Conservation (phyloP, 192 early-diverging fungal genomes). For the Podila epicladia region DNA sequence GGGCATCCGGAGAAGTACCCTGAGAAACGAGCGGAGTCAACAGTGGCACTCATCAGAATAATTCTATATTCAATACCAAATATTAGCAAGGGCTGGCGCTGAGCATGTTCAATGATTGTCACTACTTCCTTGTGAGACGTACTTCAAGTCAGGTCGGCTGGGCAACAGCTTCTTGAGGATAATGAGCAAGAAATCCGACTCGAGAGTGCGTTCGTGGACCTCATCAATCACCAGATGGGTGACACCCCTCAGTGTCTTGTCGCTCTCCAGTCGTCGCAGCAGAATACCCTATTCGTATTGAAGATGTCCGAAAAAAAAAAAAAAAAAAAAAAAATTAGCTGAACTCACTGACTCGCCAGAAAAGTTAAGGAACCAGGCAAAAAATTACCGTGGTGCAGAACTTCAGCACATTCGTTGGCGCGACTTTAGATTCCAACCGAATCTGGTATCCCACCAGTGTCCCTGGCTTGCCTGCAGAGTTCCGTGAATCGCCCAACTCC, state of each 20-base stretch:
- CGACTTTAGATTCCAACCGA: constrained; percentile 66
- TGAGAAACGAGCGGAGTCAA: constrained; percentile 70
- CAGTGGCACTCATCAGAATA: constrained; percentile 82
- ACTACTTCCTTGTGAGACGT: constrained; percentile 11
- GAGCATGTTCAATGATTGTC: background rate
- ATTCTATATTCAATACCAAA: constrained; percentile 31
- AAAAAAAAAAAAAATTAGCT: too few relatives aligned
- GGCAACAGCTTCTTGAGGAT: constrained; percentile 65
- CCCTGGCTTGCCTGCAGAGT: constrained; percentile 57
- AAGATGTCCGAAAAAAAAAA: too few relatives aligned
- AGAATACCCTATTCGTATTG: constrained; percentile 74
- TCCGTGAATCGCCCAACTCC: constrained; percentile 73
- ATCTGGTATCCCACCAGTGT: constrained; percentile 81
- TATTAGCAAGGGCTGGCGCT: background rate
- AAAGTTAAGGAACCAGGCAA: background rate
- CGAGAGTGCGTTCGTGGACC: constrained; percentile 80
- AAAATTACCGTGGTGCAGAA: constrained; percentile 78
- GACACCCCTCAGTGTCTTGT: constrained; percentile 64
- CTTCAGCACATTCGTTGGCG: constrained; percentile 66
- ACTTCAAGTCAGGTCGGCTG: constrained; percentile 60
- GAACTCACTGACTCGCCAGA: background rate
- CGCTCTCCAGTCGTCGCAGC: constrained; percentile 70
- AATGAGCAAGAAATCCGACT: constrained; percentile 81
- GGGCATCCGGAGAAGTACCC: constrained; percentile 69
- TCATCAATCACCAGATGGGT: constrained; percentile 83